Base-by-base conservation (phyloP, 2,329 filamentous ascomycete genomes). In the Cladosporium phlei region DNA sequence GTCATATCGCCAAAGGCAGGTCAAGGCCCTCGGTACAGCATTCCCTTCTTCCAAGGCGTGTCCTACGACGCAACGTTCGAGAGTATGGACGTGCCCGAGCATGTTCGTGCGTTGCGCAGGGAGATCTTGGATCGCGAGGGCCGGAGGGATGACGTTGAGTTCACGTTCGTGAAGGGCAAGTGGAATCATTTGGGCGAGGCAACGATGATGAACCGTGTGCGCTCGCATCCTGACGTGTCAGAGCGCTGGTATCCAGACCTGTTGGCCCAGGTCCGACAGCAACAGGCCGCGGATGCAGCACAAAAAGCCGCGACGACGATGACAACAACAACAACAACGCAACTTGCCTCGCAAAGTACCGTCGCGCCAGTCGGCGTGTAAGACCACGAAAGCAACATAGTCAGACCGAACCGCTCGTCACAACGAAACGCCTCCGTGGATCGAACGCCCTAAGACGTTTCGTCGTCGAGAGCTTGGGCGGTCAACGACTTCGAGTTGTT, bases 21-120 rank as follows among this genome's bases (percentile, higher is more conserved):
- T 10, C 70, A 77, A 8, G 88, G 87, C 3, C 74, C 88, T 24
- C 74, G 88, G 46, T 91, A 82, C 70, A 86, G 81, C 6, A 84
- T 94, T 38, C 88, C 88, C 0, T 94, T 95, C 69, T 94, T 94
- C 70, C 88, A 93, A 64, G 88, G 88, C 17, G 86, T 94, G 50
- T 81, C 82, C 58, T 82, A 87, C 48, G 86, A 89, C 63, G 82
- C 86, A 0, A 78, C 79, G 14, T 94, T 94, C 62, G 87, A 88
- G 60, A 83, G 85, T 56, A 80, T 93, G 67, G 84, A 78, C 50
- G 73, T 80, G 9, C 85, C 86, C 0, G 77, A 78, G 21, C 73
- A 75, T 10, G 79, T 90, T 12, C 72, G 74, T 56, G 77, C 72
- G 60, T 74, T 86, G 69, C 72, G 85, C 38, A 69, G 78, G 52